Conservation (phyloP, 108 stramenopile genomes). For the Fragilaria crotonensis region DNA sequence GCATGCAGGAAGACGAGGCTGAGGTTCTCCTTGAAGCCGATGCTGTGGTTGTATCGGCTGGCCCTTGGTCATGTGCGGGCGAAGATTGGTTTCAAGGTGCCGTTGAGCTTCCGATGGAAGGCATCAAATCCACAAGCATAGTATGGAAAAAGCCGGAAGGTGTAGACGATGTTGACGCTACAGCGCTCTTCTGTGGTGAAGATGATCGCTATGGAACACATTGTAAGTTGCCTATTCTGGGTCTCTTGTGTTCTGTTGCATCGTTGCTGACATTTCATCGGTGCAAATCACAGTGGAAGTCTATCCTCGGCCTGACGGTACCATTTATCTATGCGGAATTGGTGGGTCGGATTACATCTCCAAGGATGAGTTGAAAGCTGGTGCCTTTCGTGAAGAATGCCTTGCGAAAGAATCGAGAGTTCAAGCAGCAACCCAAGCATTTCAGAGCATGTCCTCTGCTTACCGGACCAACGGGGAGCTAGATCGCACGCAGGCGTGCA, state of each 20-base stretch:
- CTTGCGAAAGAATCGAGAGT: slow-evolving; percentile 76
- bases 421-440: slow-evolving; percentile 60
- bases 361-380: slow-evolving; percentile 72
- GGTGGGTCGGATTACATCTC: slow-evolving; percentile 90
- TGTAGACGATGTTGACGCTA: slow-evolving; percentile 65
- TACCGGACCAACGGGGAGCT: slow-evolving; percentile 57
- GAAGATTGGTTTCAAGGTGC: slow-evolving; percentile 74
- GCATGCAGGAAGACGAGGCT: slow-evolving; percentile 10
- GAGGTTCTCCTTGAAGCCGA: slow-evolving; percentile 37
- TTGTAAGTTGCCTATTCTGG: slow-evolving; percentile 49
- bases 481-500: slow-evolving; percentile 40
- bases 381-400: slow-evolving; percentile 62
- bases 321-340: slow-evolving; percentile 94
- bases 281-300: slow-evolving; percentile 50
- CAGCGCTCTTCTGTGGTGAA: slow-evolving; percentile 94
- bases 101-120: slow-evolving; percentile 78
- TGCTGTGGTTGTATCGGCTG: slow-evolving; percentile 61
- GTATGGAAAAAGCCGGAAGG: slow-evolving; percentile 70
- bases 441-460: slow-evolving; percentile 60
- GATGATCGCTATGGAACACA: slow-evolving; percentile 80
- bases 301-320: slow-evolving; percentile 77
- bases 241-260: neutral
- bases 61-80: slow-evolving; percentile 75
- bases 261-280: neutral
- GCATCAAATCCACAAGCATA: slow-evolving; percentile 77